Evolutionary conservation across 2,329 filamentous ascomycete species (phyloP).

Genomic region (Albophoma yamanashiensis): DNA sequence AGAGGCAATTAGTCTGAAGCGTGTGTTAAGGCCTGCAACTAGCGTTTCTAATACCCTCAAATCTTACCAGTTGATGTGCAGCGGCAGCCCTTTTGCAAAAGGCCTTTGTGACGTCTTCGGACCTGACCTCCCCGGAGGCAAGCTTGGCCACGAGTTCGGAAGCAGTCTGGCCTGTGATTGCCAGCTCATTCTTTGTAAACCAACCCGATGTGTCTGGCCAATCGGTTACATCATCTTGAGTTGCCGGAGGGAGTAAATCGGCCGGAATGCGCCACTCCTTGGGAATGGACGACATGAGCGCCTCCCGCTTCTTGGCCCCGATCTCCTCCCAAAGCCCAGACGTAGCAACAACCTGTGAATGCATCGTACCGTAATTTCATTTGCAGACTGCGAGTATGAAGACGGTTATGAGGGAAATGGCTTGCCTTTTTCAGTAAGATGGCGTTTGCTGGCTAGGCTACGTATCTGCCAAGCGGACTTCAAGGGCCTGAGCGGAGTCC

Average conservation of each 20-base stretch:
- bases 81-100: constrained; percentile 44
- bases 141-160: constrained; percentile 27
- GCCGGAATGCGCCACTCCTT: constrained; percentile 45
- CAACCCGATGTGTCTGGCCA: constrained; percentile 49
- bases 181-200: constrained; percentile 39
- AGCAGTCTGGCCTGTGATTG: constrained; percentile 34
- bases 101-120: constrained; percentile 31
- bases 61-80: constrained; percentile 45
- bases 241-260: constrained; percentile 39
- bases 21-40: constrained; percentile 16
- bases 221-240: constrained; percentile 42
- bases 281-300: constrained; percentile 39
- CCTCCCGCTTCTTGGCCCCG: constrained; percentile 30
- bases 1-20: constrained; percentile 35
- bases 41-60: constrained; percentile 6
- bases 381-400: not conserved
- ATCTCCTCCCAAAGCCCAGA: constrained; percentile 26
- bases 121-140: constrained; percentile 21
- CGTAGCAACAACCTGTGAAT: not conserved
- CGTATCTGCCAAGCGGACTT: not conserved
- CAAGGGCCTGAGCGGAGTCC: not conserved
- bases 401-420: not conserved
- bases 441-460: not conserved
- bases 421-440: too few relatives aligned
- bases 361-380: not conserved